Evolutionary conservation across 257 asterid genomes (phyloP).

Genomic region (Nemophila menziesii): DNA sequence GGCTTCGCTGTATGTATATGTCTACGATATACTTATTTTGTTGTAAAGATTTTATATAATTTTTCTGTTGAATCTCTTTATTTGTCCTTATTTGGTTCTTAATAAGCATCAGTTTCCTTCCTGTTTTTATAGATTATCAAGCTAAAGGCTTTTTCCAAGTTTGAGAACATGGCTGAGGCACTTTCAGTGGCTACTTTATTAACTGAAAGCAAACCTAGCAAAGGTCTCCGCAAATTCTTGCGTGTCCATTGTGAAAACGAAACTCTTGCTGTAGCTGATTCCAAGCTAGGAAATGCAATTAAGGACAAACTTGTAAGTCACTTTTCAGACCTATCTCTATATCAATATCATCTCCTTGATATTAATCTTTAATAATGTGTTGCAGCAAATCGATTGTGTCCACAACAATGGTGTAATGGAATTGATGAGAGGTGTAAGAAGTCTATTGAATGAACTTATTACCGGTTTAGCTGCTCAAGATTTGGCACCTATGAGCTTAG

Average conservation of each 20-base stretch:
- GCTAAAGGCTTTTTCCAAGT: constrained; percentile 70
- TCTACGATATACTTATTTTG: not conserved
- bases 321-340: not conserved
- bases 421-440: constrained; percentile 86
- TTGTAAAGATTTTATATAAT: not conserved
- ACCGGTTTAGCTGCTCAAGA: constrained; percentile 74
- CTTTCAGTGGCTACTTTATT: constrained; percentile 56
- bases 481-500: constrained; percentile 91
- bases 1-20: not conserved
- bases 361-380: not conserved
- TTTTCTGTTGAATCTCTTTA: not conserved
- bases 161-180: constrained; percentile 78
- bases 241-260: constrained; percentile 63
- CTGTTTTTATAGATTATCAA: constrained; percentile 39
- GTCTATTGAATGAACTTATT: constrained; percentile 70
- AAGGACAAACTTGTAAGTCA: constrained; percentile 74
- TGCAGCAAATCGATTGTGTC: constrained; percentile 75
- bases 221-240: constrained; percentile 66
- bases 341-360: not conserved
- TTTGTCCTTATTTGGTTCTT: not conserved
- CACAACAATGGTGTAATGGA: constrained; percentile 81
- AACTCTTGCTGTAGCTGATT: constrained; percentile 66
- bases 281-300: constrained; percentile 69
- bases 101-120: not conserved
- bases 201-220: constrained; percentile 66